Percentiles rank a stretch among this genome's conserved stretches.
Conservation (phyloP, 2,329 filamentous ascomycete species). For the Cladosporium cucumerinum region DNA sequence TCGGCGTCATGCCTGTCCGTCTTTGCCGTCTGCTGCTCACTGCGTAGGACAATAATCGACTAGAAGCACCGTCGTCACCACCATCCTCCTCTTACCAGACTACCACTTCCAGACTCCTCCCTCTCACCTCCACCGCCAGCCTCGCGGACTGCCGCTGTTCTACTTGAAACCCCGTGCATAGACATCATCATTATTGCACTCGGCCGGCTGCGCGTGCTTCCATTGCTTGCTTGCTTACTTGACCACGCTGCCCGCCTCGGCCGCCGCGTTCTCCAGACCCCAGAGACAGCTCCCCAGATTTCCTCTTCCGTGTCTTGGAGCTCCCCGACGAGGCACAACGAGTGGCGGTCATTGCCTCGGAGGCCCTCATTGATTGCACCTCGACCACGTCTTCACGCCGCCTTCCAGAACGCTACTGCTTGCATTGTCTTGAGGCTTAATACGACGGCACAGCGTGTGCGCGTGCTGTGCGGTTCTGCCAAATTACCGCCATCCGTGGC, state of each 20-base stretch:
- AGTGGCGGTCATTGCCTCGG: constrained; percentile 7
- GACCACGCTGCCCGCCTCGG: constrained; percentile 3
- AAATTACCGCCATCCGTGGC: constrained; percentile 6
- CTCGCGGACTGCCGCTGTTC: neutral
- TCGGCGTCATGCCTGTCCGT: constrained; percentile 9
- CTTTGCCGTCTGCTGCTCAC: neutral
- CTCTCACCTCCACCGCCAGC: neutral
- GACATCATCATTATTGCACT: constrained; percentile 1
- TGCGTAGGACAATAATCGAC: neutral
- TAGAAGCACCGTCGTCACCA: neutral
- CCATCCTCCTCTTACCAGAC: neutral
- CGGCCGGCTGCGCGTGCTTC: constrained; percentile 8
- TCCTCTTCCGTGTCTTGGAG: constrained; percentile 2
- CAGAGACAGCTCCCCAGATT: constrained; percentile 16
- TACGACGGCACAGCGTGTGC: neutral
- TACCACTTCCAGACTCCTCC: neutral
- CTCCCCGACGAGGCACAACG: neutral
- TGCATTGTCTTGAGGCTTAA: neutral
- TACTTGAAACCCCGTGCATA: constrained; percentile 12
- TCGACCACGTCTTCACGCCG: neutral
- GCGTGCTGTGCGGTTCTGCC: neutral
- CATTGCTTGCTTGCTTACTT: neutral
- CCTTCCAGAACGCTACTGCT: neutral
- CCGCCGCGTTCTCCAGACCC: constrained; percentile 14
- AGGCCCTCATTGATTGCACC: neutral